Conservation (phyloP, 495 filamentous ascomycete species). For the Chaetomium fimeti region DNA sequence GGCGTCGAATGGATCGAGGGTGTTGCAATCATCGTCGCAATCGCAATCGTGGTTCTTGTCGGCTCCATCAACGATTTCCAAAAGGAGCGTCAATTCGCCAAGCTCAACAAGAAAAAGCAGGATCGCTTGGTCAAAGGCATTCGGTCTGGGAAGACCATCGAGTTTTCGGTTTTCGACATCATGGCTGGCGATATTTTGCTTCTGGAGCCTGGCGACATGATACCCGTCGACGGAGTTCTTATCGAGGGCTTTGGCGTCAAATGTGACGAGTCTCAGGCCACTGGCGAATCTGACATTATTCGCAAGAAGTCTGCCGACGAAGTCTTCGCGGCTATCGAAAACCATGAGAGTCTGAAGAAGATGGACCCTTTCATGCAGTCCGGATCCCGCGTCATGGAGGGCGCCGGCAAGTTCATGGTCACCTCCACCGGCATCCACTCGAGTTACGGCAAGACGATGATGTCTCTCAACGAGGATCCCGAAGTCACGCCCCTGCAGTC, state of each 20-base stretch:
- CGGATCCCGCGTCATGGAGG: slow-evolving; percentile 88
- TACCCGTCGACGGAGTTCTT: slow-evolving; percentile 72
- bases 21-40: slow-evolving; percentile 73
- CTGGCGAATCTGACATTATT: slow-evolving; percentile 80
- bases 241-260: slow-evolving; percentile 73
- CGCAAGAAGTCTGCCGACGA: slow-evolving; percentile 71
- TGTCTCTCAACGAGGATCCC: slow-evolving; percentile 84
- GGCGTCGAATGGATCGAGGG: slow-evolving; percentile 77
- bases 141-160: slow-evolving; percentile 69
- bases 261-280: slow-evolving; percentile 81
- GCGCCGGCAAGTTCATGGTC: slow-evolving; percentile 80
- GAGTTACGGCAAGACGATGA: slow-evolving; percentile 87
- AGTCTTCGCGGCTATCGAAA: slow-evolving; percentile 76
- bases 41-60: slow-evolving; percentile 71
- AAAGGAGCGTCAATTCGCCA: slow-evolving; percentile 77
- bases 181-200: slow-evolving; percentile 71
- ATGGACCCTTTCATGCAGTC: slow-evolving; percentile 94
- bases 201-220: slow-evolving; percentile 70
- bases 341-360: slow-evolving; percentile 71
- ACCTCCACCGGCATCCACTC: slow-evolving; percentile 87
- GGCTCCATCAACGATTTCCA: slow-evolving; percentile 76
- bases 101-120: slow-evolving; percentile 75
- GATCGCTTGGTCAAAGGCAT: slow-evolving; percentile 75
- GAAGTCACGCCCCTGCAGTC: slow-evolving; percentile 93
- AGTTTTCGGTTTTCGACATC: slow-evolving; percentile 70